phyloP scores from a whole-genome alignment of 768 basidiomycete genomes.

The Auricularia sp. region DNA sequence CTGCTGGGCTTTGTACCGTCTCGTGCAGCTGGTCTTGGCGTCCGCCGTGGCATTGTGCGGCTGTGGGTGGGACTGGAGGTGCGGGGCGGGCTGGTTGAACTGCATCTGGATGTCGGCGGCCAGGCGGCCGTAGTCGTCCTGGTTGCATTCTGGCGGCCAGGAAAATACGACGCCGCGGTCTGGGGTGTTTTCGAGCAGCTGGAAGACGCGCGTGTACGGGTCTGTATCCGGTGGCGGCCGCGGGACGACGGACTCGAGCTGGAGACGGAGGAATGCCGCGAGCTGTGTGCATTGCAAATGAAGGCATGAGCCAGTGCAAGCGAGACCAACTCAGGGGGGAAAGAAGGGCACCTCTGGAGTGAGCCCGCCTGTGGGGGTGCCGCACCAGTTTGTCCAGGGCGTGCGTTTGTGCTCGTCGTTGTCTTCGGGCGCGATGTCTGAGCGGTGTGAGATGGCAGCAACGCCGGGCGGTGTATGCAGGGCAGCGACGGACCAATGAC shows the following conservation, averaged over 20 bases:
- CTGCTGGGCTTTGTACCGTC: slow-evolving; percentile 69
- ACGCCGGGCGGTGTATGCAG: not conserved
- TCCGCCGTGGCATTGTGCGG: not conserved
- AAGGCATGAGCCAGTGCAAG: not conserved
- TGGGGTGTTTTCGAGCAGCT: slow-evolving; percentile 58
- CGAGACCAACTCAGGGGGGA: not conserved
- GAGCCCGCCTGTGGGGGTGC: slow-evolving; percentile 49
- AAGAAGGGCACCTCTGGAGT: not conserved
- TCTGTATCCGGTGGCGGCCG: slow-evolving; percentile 22
- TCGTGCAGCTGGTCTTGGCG: slow-evolving; percentile 80
- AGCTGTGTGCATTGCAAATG: not conserved
- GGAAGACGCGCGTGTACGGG: slow-evolving; percentile 50
- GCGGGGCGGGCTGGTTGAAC: not conserved
- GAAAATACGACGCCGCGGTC: slow-evolving; percentile 52
- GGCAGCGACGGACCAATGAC: slow-evolving; percentile 47
- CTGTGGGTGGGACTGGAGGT: not conserved
- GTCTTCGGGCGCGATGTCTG: slow-evolving; percentile 37
- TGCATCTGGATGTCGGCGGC: slow-evolving; percentile 57
- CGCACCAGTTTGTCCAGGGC: slow-evolving; percentile 83
- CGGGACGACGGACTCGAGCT: slow-evolving; percentile 41
- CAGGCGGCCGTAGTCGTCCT: slow-evolving; percentile 41
- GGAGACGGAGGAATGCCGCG: slow-evolving; percentile 28
- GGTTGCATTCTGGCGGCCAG: slow-evolving; percentile 59
- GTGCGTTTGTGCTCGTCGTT: slow-evolving; percentile 69
- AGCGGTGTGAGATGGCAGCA: slow-evolving; percentile 3